A percentile compares a stretch with the other conserved stretches of the same genome.
Conservation (phyloP, 352 stramenopile genomes). For the Blastocystis sp. region DNA sequence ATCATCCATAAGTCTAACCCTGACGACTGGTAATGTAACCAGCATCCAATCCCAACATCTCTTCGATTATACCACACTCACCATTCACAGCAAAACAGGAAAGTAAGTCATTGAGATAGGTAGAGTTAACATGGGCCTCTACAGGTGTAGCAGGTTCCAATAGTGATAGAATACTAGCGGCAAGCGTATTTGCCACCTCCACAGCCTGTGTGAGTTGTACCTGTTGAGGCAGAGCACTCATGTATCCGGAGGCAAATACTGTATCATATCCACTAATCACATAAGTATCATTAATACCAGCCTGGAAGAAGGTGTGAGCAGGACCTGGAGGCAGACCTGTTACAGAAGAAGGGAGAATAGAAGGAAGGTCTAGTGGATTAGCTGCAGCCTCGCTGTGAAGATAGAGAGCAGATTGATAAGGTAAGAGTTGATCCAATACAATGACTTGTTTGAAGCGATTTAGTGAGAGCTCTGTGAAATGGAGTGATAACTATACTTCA, state of each 20-base stretch:
- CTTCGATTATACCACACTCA: neutral
- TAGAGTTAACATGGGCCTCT: neutral
- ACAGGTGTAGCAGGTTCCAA: neutral
- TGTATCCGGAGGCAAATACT: neutral
- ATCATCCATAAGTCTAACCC: too few relatives aligned
- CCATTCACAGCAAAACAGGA: neutral
- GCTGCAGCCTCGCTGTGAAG: neutral
- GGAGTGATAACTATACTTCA: constrained; percentile 27
- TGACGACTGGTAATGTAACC: neutral
- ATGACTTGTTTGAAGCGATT: constrained; percentile 58
- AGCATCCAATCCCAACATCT: neutral
- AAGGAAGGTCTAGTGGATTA: neutral
- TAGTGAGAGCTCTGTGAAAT: constrained; percentile 9
- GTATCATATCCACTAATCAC: constrained; percentile 37
- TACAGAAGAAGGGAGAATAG: constrained; percentile 1
- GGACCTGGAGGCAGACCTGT: constrained; percentile 10
- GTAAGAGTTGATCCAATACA: constrained; percentile 53
- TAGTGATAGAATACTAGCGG: neutral
- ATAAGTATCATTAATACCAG: neutral
- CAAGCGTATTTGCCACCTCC: neutral
- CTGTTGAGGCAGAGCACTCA: neutral
- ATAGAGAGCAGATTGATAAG: neutral
- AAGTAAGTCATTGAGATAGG: constrained; percentile 14
- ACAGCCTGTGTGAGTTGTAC: neutral
- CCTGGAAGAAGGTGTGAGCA: constrained; percentile 34